Percentiles rank a stretch among this genome's conserved stretches.
Evolutionary conservation across 257 asterid genomes (phyloP).

Genomic region (Dorcoceras hygrometricum): DNA sequence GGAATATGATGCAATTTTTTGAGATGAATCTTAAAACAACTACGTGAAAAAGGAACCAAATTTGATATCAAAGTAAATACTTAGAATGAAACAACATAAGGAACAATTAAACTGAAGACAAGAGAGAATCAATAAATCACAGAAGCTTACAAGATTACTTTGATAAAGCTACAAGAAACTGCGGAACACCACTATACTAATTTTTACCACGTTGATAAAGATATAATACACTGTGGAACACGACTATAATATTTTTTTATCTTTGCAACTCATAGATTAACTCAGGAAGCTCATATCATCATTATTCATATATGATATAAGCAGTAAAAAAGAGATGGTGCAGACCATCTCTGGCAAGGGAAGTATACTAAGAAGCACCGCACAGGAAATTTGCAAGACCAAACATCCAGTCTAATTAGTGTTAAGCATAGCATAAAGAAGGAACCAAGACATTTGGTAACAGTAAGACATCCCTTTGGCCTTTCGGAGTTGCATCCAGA

Average conservation of each 20-base stretch:
- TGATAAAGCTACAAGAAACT: not conserved
- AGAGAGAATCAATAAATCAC: not conserved
- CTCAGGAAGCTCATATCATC: not conserved
- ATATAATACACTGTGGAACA: not conserved
- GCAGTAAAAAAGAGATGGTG: not conserved
- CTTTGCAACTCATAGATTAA: not conserved
- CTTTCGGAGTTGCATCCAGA: conserved; percentile 13
- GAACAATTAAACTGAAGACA: not conserved
- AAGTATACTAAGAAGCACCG: not conserved
- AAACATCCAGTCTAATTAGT: conserved; percentile 2
- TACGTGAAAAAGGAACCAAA: not conserved
- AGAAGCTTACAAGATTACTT: not conserved
- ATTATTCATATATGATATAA: not conserved
- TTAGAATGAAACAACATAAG: too few species aligned
- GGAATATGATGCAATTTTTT: not conserved
- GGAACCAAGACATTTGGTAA: conserved; percentile 9
- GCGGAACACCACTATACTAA: not conserved
- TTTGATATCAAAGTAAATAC: not conserved
- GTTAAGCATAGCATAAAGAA: conserved; percentile 19
- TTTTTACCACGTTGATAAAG: too few species aligned
- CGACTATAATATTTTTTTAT: too few species aligned
- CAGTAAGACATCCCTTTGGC: conserved; percentile 14
- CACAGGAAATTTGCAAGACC: not conserved
- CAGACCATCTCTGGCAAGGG: not conserved
- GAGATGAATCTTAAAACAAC: not conserved